Percentiles rank a stretch among this genome's conserved stretches.
These are phyloP conservation scores for sorghum (Sorghum bicolor) DNA, from an alignment of 176 grass and related monocot genomes.

Conservation along the genomic window DNA sequence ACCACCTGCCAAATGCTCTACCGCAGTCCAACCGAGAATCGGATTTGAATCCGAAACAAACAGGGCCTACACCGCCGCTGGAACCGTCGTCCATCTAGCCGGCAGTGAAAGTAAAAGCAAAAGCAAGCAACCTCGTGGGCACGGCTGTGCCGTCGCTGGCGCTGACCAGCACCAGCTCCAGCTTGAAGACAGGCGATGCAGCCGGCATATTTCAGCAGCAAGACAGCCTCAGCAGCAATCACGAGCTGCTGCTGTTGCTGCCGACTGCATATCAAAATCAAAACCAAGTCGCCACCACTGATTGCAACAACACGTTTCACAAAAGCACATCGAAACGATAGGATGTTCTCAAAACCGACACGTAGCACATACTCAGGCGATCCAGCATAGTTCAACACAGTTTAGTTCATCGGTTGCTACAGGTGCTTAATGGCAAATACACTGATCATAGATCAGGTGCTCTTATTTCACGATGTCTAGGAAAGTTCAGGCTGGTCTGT, in stretches of 20 bases:
- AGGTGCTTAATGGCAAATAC: background rate
- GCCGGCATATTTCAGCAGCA: background rate
- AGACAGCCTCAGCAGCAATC: background rate
- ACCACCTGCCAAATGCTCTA: no score
- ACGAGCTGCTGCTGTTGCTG: background rate
- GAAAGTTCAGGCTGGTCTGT: background rate
- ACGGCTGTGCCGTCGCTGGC: no score
- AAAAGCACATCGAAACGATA: background rate
- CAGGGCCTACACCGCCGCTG: no score
- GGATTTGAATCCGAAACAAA: no score
- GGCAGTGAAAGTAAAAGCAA: no score
- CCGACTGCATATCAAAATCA: background rate
- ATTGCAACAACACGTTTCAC: background rate
- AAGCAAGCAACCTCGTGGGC: no score
- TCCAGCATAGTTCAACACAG: background rate
- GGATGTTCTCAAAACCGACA: background rate
- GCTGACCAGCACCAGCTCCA: no score
- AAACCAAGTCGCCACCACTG: background rate
- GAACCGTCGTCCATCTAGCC: no score
- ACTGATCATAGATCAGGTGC: slow-evolving; percentile 19
- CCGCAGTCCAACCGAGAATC: no score
- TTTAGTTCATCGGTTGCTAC: background rate
- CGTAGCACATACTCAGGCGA: background rate
- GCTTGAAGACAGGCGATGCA: no score
- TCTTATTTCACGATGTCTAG: slow-evolving; percentile 1